These are phyloP conservation scores for Lepidium aucheri DNA, from an alignment of 345 rosid species.

Conservation along the genomic window DNA sequence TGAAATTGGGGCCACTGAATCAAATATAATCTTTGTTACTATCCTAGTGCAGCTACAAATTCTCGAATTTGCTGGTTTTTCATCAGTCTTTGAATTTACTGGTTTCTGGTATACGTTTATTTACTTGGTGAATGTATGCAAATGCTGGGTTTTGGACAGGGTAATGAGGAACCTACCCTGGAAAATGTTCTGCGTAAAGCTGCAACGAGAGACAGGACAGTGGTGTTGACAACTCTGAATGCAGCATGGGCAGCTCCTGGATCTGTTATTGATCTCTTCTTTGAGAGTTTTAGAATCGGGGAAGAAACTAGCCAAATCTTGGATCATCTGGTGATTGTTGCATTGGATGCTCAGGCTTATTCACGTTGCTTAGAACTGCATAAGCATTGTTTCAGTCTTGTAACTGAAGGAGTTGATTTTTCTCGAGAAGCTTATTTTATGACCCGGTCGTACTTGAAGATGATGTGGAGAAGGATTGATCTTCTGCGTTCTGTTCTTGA, in stretches of 20 bases:
- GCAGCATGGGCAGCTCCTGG: constrained; percentile 74
- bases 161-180: constrained; percentile 34
- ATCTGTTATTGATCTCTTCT: constrained; percentile 59
- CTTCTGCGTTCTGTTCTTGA: constrained; percentile 65
- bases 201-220: constrained; percentile 52
- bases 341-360: constrained; percentile 64
- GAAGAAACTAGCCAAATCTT: constrained; percentile 45
- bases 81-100: not conserved
- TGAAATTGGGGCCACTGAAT: not conserved
- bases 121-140: not conserved
- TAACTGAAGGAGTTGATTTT: constrained; percentile 64
- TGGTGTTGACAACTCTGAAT: constrained; percentile 65
- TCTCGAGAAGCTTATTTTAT: constrained; percentile 68
- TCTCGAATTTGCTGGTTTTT: not conserved
- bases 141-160: not conserved
- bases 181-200: constrained; percentile 48
- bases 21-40: not conserved
- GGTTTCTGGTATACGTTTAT: not conserved
- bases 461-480: constrained; percentile 94
- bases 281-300: constrained; percentile 70
- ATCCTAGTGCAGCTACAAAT: not conserved
- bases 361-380: constrained; percentile 44
- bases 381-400: constrained; percentile 55
- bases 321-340: constrained; percentile 64
- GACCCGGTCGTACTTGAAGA: constrained; percentile 64